A percentile compares a stretch with the other conserved stretches of the same genome.
phyloP scores from a whole-genome alignment of 2,329 filamentous ascomycete species.

The Cercospora janseana region DNA sequence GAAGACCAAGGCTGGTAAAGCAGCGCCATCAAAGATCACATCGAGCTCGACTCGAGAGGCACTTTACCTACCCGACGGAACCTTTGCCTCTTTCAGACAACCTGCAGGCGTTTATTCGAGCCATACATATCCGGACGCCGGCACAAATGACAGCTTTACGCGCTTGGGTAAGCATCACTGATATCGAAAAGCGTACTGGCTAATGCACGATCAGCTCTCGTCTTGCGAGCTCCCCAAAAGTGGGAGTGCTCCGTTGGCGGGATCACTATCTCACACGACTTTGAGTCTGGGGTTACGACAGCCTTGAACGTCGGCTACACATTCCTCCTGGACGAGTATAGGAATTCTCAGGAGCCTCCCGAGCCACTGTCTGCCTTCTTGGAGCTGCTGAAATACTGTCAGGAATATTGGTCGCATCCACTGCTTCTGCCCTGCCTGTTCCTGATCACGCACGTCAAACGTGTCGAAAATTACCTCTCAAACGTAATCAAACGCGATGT shows the following conservation, averaged over 20 bases:
- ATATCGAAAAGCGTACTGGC: no score
- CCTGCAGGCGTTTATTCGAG: slow-evolving; percentile 9
- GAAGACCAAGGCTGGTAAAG: slow-evolving; percentile 1
- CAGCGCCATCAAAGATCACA: slow-evolving; percentile 1
- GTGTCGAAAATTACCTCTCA: slow-evolving; percentile 11
- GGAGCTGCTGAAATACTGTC: slow-evolving; percentile 3
- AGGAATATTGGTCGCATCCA: slow-evolving; percentile 9
- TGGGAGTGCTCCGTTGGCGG: slow-evolving; percentile 17
- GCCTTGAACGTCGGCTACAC: slow-evolving; percentile 18
- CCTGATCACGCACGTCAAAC: slow-evolving; percentile 7
- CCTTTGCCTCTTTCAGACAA: slow-evolving; percentile 14
- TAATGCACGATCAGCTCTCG: slow-evolving; percentile 1
- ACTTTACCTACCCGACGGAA: slow-evolving; percentile 11
- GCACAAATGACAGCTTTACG: neutral
- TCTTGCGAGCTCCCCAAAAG: slow-evolving; percentile 23
- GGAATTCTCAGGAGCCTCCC: neutral
- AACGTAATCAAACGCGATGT: slow-evolving; percentile 8
- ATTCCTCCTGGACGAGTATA: slow-evolving; percentile 14
- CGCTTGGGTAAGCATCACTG: slow-evolving; percentile 6
- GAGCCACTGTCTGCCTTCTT: slow-evolving; percentile 4
- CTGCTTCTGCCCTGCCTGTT: slow-evolving; percentile 16
- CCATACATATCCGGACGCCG: slow-evolving; percentile 8
- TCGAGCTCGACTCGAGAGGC: slow-evolving; percentile 3
- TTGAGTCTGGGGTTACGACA: slow-evolving; percentile 16
- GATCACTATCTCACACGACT: slow-evolving; percentile 17